These are phyloP conservation scores for Lactarius akahatsu DNA, from an alignment of 768 basidiomycete genomes.

Conservation along the genomic window DNA sequence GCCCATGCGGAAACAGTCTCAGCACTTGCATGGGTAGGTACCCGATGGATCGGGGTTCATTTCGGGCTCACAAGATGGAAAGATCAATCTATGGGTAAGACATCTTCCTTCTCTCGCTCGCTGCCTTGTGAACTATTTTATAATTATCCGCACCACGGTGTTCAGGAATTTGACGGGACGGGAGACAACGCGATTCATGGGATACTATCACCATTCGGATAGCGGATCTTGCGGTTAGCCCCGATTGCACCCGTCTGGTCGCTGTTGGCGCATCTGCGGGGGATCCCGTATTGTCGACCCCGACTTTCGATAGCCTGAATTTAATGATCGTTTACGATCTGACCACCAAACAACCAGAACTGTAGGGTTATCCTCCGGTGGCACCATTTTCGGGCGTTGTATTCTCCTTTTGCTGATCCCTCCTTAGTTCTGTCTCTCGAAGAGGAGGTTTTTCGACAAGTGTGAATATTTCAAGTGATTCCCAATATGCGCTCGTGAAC, in stretches of 20 bases:
- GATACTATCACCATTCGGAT: slow-evolving; percentile 70
- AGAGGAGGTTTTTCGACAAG: slow-evolving; percentile 79
- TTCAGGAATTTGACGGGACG: slow-evolving; percentile 77
- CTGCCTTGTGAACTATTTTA: slow-evolving; percentile 16
- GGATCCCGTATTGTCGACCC: slow-evolving; percentile 20
- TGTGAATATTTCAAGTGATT: slow-evolving; percentile 83
- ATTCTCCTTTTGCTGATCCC: slow-evolving; percentile 26
- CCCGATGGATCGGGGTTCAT: slow-evolving; percentile 89
- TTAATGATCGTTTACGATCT: slow-evolving; percentile 79
- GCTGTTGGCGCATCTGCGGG: slow-evolving; percentile 68
- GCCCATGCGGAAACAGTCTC: slow-evolving; percentile 83
- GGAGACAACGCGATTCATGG: slow-evolving; percentile 71
- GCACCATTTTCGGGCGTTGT: slow-evolving; percentile 15
- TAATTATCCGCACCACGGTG: slow-evolving; percentile 15
- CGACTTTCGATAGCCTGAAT: slow-evolving; percentile 41
- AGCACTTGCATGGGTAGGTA: slow-evolving; percentile 83
- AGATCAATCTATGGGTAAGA: slow-evolving; percentile 79
- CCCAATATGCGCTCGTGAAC: slow-evolving; percentile 82
- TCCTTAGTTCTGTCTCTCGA: slow-evolving; percentile 52
- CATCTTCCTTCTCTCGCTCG: slow-evolving; percentile 12
- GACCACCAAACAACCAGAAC: slow-evolving; percentile 59
- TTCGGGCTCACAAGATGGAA: slow-evolving; percentile 83
- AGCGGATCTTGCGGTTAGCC: slow-evolving; percentile 82
- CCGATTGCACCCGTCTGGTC: slow-evolving; percentile 79
- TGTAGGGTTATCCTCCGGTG: slow-evolving; percentile 51